Evolutionary conservation across 2,329 filamentous ascomycete species (phyloP).

Genomic region (Trichothecium roseum): DNA sequence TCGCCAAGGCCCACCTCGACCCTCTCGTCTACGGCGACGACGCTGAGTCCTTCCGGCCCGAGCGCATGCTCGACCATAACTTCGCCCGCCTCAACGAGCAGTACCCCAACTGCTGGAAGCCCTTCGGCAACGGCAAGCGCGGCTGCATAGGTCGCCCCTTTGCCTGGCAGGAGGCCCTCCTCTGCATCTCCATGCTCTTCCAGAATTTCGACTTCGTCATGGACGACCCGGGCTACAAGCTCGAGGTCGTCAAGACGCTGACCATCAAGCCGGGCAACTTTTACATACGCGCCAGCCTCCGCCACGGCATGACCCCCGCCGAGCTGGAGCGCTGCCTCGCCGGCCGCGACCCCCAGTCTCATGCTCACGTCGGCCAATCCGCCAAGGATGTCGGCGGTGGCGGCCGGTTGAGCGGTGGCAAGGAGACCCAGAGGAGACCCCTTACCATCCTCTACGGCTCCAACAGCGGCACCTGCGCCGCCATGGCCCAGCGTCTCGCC

Average conservation of each 20-base stretch:
- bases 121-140: constrained; percentile 63
- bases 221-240: constrained; percentile 38
- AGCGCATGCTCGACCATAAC: constrained; percentile 60
- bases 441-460: constrained; percentile 58
- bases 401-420: background rate
- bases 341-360: constrained; percentile 10
- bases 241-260: constrained; percentile 40
- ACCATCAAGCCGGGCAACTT: constrained; percentile 52
- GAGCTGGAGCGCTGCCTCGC: constrained; percentile 29
- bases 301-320: constrained; percentile 26
- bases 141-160: constrained; percentile 65
- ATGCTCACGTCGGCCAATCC: background rate
- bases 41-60: constrained; percentile 55
- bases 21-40: constrained; percentile 52
- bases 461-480: constrained; percentile 54
- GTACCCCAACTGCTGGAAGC: constrained; percentile 56
- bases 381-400: background rate
- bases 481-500: constrained; percentile 50
- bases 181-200: constrained; percentile 52
- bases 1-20: constrained; percentile 42
- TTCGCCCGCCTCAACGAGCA: constrained; percentile 52
- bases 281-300: constrained; percentile 42
- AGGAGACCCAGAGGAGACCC: background rate
- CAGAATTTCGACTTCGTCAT: constrained; percentile 52
- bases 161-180: constrained; percentile 61